Evolutionary conservation across 805 yeast species (phyloP), one percentile per base, ranked within the genome.

Genomic region (Saturnispora gosingensis): DNA sequence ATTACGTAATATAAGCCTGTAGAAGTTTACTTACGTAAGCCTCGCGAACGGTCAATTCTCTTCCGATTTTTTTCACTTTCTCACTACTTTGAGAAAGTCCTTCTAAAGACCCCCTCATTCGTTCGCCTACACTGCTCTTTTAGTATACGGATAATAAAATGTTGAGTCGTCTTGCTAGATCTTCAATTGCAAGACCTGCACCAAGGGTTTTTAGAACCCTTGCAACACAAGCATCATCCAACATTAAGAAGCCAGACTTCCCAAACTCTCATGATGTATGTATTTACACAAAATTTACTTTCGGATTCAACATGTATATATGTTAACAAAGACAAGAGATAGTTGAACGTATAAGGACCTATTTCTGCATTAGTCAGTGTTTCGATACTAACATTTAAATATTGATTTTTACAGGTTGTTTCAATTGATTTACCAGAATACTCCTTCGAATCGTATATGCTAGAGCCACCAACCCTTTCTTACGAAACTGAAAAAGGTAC

Each of bases 391-490:
- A 48, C 52, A 52, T 38, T 10, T 20, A 4, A 38, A 7, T 18
- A 7, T 6, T 38, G 9, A 5, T 38, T 38, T 16, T 5, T 7
- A 34, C 16, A 48, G 51, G 57, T 61, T 38, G 69, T 70, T 40
- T 52, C 56, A 43, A 78, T 86, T 59, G 77, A 78, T 16, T 77
- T 91, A 57, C 95, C 95, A 56, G 89, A 82, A 49, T 69, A 78
- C 51, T 83, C 96, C 8, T 93, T 88, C 67, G 93, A 87, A 71
- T 85, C 88, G 50, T 93, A 89, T 76, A 74, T 83, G 72, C 68
- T 93, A 59, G 83, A 78, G 25, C 76, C 77, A 24, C 97, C 97
- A 50, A 77, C 77, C 47, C 73, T 85, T 64, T 71, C 74, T 49
- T 84, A 85, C 68, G 83, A 83, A 71, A 85, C 96, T 53, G 82